These are phyloP conservation scores for Fusarium sp. DNA, from an alignment of 2,329 filamentous ascomycete genomes.

Conservation along the genomic window DNA sequence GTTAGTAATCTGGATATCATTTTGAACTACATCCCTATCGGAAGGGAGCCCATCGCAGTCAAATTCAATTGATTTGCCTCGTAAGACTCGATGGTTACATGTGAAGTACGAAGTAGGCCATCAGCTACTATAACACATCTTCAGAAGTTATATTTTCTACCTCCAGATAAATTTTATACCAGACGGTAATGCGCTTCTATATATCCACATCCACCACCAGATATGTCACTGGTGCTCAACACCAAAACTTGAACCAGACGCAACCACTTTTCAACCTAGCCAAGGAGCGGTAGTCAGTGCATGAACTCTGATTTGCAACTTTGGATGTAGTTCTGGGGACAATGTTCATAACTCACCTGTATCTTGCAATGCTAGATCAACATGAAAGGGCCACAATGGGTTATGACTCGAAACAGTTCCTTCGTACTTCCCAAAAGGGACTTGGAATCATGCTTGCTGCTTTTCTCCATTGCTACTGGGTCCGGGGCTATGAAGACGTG, in stretches of 20 bases:
- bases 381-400: background rate
- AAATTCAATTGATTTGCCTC: too few relatives aligned
- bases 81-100: too few relatives aligned
- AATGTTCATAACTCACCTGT: background rate
- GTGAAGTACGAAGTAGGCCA: too few relatives aligned
- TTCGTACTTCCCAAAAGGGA: too few relatives aligned
- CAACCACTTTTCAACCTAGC: background rate
- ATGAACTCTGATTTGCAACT: background rate
- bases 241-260: background rate
- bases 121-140: too few relatives aligned
- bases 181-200: too few relatives aligned
- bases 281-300: background rate
- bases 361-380: background rate
- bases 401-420: background rate
- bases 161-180: too few relatives aligned
- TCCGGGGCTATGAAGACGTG: background rate
- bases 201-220: background rate
- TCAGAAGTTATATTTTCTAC: too few relatives aligned
- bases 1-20: background rate
- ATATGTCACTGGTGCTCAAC: background rate
- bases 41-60: background rate
- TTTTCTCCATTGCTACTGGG: background rate
- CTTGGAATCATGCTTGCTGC: background rate
- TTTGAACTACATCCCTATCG: background rate
- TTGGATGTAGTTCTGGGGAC: background rate